Conservation (phyloP, 108 stramenopile genomes). For the Cyclotella distinguenda region DNA sequence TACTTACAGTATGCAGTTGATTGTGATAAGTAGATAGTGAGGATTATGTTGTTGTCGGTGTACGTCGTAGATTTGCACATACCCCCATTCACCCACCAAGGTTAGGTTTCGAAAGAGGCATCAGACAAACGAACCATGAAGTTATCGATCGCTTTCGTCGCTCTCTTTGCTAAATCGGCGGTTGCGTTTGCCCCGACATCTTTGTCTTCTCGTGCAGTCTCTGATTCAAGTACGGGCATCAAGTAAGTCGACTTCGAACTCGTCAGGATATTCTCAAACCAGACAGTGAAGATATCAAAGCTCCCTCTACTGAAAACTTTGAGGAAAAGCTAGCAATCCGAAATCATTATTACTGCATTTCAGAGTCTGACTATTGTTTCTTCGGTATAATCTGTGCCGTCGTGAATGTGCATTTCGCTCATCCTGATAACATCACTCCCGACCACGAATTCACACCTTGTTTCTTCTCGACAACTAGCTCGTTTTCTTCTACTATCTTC, state of each 20-base stretch:
- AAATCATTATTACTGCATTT: conserved; percentile 50
- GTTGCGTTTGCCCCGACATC: conserved; percentile 68
- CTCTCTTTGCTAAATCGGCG: conserved; percentile 72
- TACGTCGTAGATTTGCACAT: no score
- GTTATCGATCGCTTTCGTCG: conserved; percentile 66
- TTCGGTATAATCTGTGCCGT: neutral
- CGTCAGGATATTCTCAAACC: neutral
- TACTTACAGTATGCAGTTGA: no score
- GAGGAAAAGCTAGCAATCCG: conserved; percentile 50
- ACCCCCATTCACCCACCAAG: no score
- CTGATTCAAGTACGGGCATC: conserved; percentile 25
- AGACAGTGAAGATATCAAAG: conserved; percentile 43
- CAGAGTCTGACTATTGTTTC: conserved; percentile 27
- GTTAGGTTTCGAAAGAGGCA: no score
- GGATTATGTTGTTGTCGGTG: no score
- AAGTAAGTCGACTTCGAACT: conserved; percentile 24
- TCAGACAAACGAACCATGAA: no score
- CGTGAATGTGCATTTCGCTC: neutral
- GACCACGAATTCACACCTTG: neutral
- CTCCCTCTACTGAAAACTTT: conserved; percentile 49
- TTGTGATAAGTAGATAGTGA: no score
- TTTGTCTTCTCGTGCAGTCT: conserved; percentile 42
- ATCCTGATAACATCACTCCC: neutral
- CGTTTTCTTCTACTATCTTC: conserved; percentile 88
- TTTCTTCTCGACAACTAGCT: conserved; percentile 8